Conservation (phyloP, 208 protist genomes). For the Leishmania guyanensis region DNA sequence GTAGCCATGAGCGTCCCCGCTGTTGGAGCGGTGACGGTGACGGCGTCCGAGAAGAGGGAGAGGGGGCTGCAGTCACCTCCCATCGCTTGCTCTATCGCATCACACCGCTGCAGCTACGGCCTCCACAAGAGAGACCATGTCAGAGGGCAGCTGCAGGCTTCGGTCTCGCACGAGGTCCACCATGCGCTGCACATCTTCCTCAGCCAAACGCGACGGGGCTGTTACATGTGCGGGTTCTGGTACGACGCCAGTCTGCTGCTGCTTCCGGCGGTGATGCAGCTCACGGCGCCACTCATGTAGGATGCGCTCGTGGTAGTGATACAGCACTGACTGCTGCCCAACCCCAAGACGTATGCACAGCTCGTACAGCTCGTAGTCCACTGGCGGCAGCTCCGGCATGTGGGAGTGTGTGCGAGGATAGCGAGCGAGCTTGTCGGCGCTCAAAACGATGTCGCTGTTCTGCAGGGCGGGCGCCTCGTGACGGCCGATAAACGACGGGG, state of each 20-base stretch:
- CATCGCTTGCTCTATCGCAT: conserved; percentile 7
- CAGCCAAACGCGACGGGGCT: conserved; percentile 1
- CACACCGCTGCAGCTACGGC: conserved; percentile 35
- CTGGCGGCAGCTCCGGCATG: conserved; percentile 59
- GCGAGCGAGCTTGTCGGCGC: conserved; percentile 65
- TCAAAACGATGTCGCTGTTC: conserved; percentile 32
- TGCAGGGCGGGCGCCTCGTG: conserved; percentile 45
- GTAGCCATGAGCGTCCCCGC: neutral
- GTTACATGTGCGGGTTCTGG: neutral
- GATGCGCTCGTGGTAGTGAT: conserved; percentile 80
- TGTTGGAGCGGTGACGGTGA: neutral
- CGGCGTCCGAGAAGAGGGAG: conserved; percentile 3
- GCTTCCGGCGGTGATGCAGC: conserved; percentile 32
- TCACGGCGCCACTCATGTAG: conserved; percentile 66
- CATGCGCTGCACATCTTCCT: conserved; percentile 65
- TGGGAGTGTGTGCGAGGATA: conserved; percentile 54
- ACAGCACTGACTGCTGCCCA: conserved; percentile 43
- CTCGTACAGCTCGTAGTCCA: conserved; percentile 87
- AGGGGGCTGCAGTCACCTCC: conserved; percentile 9
- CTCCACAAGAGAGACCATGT: conserved; percentile 66
- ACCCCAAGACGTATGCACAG: conserved; percentile 69
- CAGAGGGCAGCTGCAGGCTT: conserved; percentile 71
- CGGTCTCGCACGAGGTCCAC: conserved; percentile 64
- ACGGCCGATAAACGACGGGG: conserved; percentile 58
- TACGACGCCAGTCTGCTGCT: neutral